phyloP scores from a whole-genome alignment of 345 rosid species.

The Acer negundo region DNA sequence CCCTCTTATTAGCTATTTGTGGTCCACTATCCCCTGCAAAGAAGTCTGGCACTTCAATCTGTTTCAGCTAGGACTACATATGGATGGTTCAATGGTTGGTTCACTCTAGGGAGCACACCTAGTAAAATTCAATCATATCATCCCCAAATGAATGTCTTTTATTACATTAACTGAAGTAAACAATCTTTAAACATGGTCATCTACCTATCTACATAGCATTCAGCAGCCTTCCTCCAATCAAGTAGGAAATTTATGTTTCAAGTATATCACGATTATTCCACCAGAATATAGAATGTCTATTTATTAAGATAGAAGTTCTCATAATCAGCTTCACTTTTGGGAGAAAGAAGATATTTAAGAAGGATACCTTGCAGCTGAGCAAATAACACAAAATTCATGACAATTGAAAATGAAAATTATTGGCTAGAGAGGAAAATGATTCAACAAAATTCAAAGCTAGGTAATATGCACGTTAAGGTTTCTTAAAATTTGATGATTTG shows the following conservation, averaged over 20 bases:
- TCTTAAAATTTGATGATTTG: neutral
- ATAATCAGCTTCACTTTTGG: neutral
- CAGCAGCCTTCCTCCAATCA: neutral
- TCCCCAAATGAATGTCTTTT: neutral
- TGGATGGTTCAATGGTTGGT: neutral
- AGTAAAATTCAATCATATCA: conserved; percentile 10
- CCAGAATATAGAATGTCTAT: neutral
- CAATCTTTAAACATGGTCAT: neutral
- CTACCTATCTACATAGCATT: neutral
- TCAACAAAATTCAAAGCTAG: neutral
- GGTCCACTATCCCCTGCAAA: neutral
- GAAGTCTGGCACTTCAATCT: neutral
- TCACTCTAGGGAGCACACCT: neutral
- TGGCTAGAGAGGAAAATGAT: neutral
- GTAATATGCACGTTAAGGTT: neutral
- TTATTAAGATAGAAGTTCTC: neutral
- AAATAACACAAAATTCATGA: conserved; percentile 13
- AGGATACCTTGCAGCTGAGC: neutral
- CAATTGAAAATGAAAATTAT: neutral
- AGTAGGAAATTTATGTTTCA: neutral
- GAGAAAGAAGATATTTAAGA: neutral
- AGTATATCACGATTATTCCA: neutral
- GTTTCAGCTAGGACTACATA: neutral
- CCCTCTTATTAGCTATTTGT: neutral
- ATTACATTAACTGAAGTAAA: neutral